Evolutionary conservation across 257 asterid species (phyloP).

Genomic region (Scutellaria minor): DNA sequence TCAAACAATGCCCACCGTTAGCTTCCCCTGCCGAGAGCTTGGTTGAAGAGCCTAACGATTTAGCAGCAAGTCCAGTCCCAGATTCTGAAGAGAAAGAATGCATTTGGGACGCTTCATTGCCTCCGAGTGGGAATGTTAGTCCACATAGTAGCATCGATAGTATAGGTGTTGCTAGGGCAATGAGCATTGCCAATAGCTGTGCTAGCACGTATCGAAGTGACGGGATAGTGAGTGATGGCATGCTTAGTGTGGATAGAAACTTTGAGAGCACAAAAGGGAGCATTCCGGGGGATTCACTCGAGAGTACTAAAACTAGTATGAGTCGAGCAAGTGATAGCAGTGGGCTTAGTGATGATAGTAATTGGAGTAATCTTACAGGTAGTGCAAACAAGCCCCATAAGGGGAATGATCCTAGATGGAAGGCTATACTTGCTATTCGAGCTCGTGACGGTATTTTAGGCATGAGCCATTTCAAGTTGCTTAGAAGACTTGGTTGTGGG

Average conservation of each 20-base stretch:
- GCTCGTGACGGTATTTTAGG: constrained; percentile 64
- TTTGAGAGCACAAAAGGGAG: constrained; percentile 53
- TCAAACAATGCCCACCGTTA: constrained; percentile 43
- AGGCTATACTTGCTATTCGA: constrained; percentile 70
- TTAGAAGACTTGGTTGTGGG: constrained; percentile 81
- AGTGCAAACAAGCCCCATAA: constrained; percentile 77
- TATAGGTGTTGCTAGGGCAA: constrained; percentile 48
- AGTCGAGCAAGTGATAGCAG: constrained; percentile 69
- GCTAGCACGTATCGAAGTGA: constrained; percentile 60
- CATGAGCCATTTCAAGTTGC: constrained; percentile 72
- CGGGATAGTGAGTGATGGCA: constrained; percentile 57
- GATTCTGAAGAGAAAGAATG: constrained; percentile 61
- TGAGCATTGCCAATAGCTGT: constrained; percentile 59
- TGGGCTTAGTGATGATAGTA: constrained; percentile 71
- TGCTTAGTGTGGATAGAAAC: constrained; percentile 57
- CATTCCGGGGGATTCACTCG: constrained; percentile 57
- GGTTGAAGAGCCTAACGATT: constrained; percentile 44
- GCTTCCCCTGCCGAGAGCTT: constrained; percentile 49
- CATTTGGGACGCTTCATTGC: constrained; percentile 64
- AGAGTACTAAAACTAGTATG: constrained; percentile 62
- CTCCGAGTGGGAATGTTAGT: constrained; percentile 65
- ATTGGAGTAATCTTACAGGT: constrained; percentile 66
- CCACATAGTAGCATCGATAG: constrained; percentile 64
- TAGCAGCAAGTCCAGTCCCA: constrained; percentile 45
- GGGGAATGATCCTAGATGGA: constrained; percentile 77